Percentiles rank a stretch among this genome's conserved stretches.
These are phyloP conservation scores for Phytopythium oedochilum DNA, from an alignment of 352 stramenopile genomes.

Conservation along the genomic window DNA sequence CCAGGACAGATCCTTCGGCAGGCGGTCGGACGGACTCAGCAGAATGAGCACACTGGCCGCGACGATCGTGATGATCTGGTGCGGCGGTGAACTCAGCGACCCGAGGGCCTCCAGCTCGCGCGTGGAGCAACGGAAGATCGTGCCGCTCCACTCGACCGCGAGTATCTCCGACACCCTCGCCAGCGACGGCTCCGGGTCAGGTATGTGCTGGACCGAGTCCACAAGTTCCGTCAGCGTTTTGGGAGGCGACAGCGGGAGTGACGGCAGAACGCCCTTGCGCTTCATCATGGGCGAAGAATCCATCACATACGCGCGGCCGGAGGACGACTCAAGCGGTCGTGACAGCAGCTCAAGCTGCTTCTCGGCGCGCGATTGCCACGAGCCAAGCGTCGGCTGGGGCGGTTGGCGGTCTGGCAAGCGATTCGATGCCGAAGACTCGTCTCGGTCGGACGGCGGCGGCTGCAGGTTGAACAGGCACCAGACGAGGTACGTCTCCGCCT, in stretches of 20 bases:
- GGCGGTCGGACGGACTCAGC: conserved; percentile 57
- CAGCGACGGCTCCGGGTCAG: background rate
- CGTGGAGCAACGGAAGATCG: conserved; percentile 32
- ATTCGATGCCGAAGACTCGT: background rate
- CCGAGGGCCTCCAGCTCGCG: conserved; percentile 51
- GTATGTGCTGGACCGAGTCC: conserved; percentile 28
- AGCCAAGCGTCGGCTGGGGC: background rate
- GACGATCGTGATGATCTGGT: conserved; percentile 60
- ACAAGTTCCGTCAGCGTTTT: conserved; percentile 66
- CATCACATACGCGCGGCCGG: conserved; percentile 48
- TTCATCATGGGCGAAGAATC: conserved; percentile 79
- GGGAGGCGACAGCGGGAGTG: conserved; percentile 44
- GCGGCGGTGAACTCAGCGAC: conserved; percentile 29
- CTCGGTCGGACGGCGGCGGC: conserved; percentile 3
- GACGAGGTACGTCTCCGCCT: conserved; percentile 62
- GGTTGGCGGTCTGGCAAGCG: background rate
- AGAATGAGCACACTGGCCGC: conserved; percentile 63
- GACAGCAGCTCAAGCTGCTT: conserved; percentile 64
- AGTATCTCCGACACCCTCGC: conserved; percentile 7
- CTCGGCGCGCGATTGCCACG: conserved; percentile 64
- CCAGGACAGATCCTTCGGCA: conserved; percentile 73
- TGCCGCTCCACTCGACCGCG: conserved; percentile 23
- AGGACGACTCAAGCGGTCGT: conserved; percentile 54
- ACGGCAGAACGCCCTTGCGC: conserved; percentile 55
- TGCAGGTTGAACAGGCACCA: conserved; percentile 53